These are phyloP conservation scores for Polymyxa betae DNA, from an alignment of 208 protist species.

Conservation along the genomic window DNA sequence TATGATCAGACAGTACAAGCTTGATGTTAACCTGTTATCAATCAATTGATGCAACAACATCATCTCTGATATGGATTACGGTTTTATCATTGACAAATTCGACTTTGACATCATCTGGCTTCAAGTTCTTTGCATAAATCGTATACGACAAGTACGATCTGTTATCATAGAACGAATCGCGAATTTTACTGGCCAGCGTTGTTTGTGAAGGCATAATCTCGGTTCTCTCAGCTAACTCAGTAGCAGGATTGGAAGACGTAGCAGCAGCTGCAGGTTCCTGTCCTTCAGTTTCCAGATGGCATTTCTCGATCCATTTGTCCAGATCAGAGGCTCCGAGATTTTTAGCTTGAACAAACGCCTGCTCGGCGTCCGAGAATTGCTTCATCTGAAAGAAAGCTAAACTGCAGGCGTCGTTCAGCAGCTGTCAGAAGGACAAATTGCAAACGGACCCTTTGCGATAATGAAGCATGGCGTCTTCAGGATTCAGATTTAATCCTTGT, in stretches of 20 bases:
- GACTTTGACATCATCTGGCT: background rate
- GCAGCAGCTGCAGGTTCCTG: background rate
- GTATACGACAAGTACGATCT: background rate
- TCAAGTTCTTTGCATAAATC: slow-evolving; percentile 16
- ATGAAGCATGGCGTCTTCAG: background rate
- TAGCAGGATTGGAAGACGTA: background rate
- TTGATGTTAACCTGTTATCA: background rate
- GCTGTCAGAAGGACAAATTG: background rate
- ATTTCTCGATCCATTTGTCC: slow-evolving; percentile 1
- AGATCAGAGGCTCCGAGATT: background rate
- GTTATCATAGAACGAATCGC: slow-evolving; percentile 42
- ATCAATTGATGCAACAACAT: background rate
- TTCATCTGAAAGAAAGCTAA: background rate
- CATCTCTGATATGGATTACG: background rate
- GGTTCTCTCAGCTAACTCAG: background rate
- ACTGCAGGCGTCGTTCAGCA: background rate
- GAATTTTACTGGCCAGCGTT: background rate
- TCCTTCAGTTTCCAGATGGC: background rate
- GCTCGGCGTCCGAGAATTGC: background rate
- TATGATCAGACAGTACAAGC: background rate
- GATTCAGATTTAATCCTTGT: background rate
- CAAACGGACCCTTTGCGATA: background rate
- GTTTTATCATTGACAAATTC: background rate
- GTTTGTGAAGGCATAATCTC: background rate
- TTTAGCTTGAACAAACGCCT: background rate